These are phyloP conservation scores for Paramecium octaurelia DNA, from an alignment of 73 alveolate species.

Conservation along the genomic window DNA sequence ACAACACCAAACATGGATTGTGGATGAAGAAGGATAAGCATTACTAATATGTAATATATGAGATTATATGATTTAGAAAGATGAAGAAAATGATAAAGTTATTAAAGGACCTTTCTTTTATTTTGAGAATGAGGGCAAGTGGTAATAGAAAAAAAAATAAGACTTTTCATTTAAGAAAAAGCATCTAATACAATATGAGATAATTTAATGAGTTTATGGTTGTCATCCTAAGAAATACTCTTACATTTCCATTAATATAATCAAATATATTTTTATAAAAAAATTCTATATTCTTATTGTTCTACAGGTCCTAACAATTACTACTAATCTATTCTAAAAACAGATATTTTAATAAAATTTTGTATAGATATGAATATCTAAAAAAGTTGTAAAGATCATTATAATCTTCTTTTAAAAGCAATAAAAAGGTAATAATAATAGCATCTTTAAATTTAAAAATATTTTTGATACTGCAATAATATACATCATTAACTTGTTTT, in stretches of 20 bases:
- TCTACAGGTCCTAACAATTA: too few species aligned
- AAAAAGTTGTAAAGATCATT: too few species aligned
- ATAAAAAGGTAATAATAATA: not conserved
- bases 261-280: not conserved
- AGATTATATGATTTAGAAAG: not conserved
- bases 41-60: not conserved
- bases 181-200: not conserved
- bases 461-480: not conserved
- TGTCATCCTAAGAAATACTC: not conserved
- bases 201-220: not conserved
- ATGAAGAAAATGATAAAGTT: not conserved
- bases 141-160: not conserved
- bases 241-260: not conserved
- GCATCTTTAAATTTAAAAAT: not conserved
- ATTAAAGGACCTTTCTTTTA: slow-evolving; percentile 25
- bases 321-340: too few species aligned
- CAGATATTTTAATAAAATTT: too few species aligned
- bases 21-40: slow-evolving; percentile 42
- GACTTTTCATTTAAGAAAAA: slow-evolving; percentile 19
- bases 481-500: slow-evolving; percentile 71
- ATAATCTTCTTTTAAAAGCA: not conserved
- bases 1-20: slow-evolving; percentile 20
- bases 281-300: not conserved
- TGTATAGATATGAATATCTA: too few species aligned
- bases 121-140: not conserved